A percentile compares a stretch with the other conserved stretches of the same genome.
These are phyloP conservation scores for Trichomonas vaginalis DNA, from an alignment of 208 protist species.

Conservation along the genomic window DNA sequence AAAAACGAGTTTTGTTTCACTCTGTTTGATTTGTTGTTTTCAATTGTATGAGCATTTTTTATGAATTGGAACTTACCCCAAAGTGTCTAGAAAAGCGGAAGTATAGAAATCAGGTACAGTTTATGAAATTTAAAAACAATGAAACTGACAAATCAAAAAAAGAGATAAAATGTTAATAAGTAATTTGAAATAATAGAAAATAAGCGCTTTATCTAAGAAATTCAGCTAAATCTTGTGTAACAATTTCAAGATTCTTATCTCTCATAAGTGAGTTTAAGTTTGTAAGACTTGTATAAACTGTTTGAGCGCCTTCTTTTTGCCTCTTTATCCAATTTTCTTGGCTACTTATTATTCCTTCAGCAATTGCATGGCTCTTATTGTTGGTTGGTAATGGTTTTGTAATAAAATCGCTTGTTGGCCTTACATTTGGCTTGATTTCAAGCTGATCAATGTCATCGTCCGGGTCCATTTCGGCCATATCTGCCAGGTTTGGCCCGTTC, in stretches of 20 bases:
- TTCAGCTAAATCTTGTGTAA: not conserved
- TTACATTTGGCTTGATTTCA: not conserved
- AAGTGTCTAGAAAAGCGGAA: no score
- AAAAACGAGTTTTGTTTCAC: no score
- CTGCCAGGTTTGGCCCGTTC: not conserved
- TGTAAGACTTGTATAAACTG: not conserved
- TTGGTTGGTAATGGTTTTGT: not conserved
- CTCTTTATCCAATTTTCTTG: not conserved
- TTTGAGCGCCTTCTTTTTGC: not conserved
- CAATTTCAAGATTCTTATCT: not conserved
- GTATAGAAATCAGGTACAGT: no score
- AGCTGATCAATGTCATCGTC: slow-evolving; percentile 3
- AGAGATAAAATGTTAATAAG: no score
- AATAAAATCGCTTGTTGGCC: slow-evolving; percentile 1
- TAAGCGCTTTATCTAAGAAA: not conserved
- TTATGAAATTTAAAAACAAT: no score
- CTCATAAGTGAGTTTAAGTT: not conserved
- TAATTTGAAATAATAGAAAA: no score
- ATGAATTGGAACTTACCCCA: no score
- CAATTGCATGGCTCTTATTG: not conserved
- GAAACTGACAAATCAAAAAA: no score
- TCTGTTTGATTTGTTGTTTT: no score
- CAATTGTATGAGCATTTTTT: no score
- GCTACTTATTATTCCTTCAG: not conserved
- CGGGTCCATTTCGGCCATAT: not conserved